Evolutionary conservation across 768 basidiomycete species (phyloP).

Genomic region (Pulveroboletus ravenelii): DNA sequence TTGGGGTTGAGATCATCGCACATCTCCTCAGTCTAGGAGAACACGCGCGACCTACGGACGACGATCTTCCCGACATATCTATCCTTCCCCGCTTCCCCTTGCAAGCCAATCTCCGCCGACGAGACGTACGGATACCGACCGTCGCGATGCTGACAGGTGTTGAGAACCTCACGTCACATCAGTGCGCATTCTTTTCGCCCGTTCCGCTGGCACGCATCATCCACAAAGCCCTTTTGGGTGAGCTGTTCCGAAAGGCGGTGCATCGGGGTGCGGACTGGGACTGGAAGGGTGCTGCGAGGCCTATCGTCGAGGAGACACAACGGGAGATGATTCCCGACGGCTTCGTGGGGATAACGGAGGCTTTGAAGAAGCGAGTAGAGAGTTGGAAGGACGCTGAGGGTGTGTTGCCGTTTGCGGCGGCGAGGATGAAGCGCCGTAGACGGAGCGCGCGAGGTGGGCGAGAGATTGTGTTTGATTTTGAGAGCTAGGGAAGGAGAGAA

Average conservation of each 20-base stretch:
- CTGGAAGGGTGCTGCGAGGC: slow-evolving; percentile 15
- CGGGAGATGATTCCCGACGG: slow-evolving; percentile 18
- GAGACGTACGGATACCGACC: slow-evolving; percentile 9
- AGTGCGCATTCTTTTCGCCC: slow-evolving; percentile 13
- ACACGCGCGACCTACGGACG: neutral
- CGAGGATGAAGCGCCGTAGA: slow-evolving; percentile 22
- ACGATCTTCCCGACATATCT: slow-evolving; percentile 3
- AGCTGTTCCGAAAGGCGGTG: slow-evolving; percentile 21
- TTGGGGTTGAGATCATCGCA: slow-evolving; percentile 15
- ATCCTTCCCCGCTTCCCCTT: neutral
- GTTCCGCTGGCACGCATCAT: slow-evolving; percentile 22
- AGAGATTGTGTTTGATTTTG: slow-evolving; percentile 13
- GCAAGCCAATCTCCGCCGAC: neutral
- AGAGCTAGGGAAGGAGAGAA: neutral
- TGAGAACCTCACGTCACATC: neutral
- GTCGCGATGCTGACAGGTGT: slow-evolving; percentile 16
- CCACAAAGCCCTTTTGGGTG: slow-evolving; percentile 15
- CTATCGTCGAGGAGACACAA: slow-evolving; percentile 15
- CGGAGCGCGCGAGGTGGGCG: slow-evolving; percentile 17
- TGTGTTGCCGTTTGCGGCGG: slow-evolving; percentile 18
- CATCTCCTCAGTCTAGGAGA: slow-evolving; percentile 22
- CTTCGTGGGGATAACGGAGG: neutral
- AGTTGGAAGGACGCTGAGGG: neutral
- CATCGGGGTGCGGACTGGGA: slow-evolving; percentile 16
- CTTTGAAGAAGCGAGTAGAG: neutral